Conservation (phyloP, 75 land plant genomes). For the Ceratopteris richardii region DNA sequence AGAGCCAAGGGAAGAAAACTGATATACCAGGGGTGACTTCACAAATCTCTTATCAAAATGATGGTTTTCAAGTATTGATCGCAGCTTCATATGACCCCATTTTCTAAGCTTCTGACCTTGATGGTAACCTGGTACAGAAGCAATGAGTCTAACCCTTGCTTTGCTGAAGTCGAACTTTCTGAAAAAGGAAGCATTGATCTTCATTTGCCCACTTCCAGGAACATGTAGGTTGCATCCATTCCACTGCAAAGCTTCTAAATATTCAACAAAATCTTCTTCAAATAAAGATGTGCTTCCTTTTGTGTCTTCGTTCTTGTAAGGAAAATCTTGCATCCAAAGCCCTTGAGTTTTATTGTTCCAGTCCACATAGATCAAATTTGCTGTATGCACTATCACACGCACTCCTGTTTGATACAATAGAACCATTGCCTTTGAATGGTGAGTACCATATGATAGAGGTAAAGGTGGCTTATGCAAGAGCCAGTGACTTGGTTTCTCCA, state of each 20-base stretch:
- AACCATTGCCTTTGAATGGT: slow-evolving; percentile 97
- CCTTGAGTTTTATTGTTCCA: slow-evolving; percentile 99
- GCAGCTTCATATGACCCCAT: too few species aligned
- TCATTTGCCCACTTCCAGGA: too few species aligned
- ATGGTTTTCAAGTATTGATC: too few species aligned
- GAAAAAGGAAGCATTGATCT: too few species aligned
- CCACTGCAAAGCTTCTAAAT: slow-evolving; percentile 71
- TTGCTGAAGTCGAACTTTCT: too few species aligned
- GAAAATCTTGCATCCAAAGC: slow-evolving; percentile 99
- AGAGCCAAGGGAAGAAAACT: too few species aligned
- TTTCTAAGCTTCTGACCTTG: too few species aligned
- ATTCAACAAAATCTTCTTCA: slow-evolving; percentile 84
- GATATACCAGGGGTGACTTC: too few species aligned
- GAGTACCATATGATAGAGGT: slow-evolving; percentile 91
- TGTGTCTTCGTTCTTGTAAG: slow-evolving; percentile 49
- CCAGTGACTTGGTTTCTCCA: slow-evolving; percentile 67
- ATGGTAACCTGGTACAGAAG: too few species aligned
- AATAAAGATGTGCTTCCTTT: slow-evolving; percentile 34
- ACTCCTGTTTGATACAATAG: slow-evolving; percentile 85
- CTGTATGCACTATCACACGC: slow-evolving; percentile 82
- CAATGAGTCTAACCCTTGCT: neutral
- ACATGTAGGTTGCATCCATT: too few species aligned
- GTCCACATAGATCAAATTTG: slow-evolving; percentile 87
- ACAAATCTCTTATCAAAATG: too few species aligned
- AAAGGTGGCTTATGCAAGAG: slow-evolving; percentile 78